Evolutionary conservation across 75 land plant species (phyloP), one percentile per base, ranked within the genome.

Genomic region (Chamaecyparis obtusa): DNA sequence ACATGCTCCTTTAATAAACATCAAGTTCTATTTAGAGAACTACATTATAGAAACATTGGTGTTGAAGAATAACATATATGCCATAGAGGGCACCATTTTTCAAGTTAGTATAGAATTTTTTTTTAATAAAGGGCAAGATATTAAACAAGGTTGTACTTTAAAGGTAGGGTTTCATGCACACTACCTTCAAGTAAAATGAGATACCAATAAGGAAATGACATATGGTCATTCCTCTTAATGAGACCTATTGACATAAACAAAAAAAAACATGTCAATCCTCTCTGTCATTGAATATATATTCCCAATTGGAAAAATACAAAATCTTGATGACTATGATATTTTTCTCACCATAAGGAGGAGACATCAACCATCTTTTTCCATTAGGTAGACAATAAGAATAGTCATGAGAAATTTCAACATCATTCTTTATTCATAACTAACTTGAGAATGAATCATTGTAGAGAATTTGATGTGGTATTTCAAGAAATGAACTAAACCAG

Each of bases 341-440:
- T 24, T 7, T 88, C 94, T 88, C 87, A 96, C 98, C 69, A 91
- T 94, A 84, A 96, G 94, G 16, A 96, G 93, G 55, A 95, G 87
- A 56, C 98, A 88, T 35, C 96, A 90, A 0, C 98, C 96, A 32
- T 95, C 91, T 92, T 87, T 94, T 87, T 96, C 98, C 85, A 92
- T 87, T 75, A 96, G 88, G 87, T 87, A 89, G 33, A 94, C 91
- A 54, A 94, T 85, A 75, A 96, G 91, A 27, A 84, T 95, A 85
- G 96, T 96, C 81, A 92, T 95, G 83, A 93, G 57, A 39, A 96
- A 96, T 96, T 96, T 69, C 3, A 85, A 24, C 82, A 71, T 37
- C 72, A 78, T 5, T 56, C 19, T 39, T 77, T 39, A 77, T 64
- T 5, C 80, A 77, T 77, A 39, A 77, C 17, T 77, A 77, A 77